phyloP scores from a whole-genome alignment of 1,139 yeast species.

The Pichia sp. region DNA sequence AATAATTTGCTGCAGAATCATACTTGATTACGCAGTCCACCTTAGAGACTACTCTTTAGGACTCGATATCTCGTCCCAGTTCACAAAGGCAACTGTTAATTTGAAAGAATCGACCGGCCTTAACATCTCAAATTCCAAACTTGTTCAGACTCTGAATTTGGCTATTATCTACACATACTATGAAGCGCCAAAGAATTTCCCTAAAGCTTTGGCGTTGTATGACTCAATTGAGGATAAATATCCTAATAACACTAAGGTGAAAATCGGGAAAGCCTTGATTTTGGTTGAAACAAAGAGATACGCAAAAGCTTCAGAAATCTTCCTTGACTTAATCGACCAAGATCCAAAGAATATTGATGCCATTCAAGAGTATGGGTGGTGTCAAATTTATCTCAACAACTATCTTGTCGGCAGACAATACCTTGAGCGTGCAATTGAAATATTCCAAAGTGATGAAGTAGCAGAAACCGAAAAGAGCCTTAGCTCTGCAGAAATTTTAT shows the following conservation, averaged over 20 bases:
- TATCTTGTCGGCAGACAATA: slow-evolving; percentile 52
- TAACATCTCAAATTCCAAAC: slow-evolving; percentile 47
- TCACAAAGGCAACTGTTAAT: slow-evolving; percentile 53
- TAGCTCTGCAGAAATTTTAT: slow-evolving; percentile 11
- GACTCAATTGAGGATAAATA: slow-evolving; percentile 53
- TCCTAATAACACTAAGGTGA: slow-evolving; percentile 50
- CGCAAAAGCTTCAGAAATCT: slow-evolving; percentile 53
- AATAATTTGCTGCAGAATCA: slow-evolving; percentile 62
- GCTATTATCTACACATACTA: slow-evolving; percentile 78
- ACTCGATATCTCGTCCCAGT: slow-evolving; percentile 55
- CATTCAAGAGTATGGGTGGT: slow-evolving; percentile 73
- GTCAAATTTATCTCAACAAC: slow-evolving; percentile 54
- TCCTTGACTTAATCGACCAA: slow-evolving; percentile 35
- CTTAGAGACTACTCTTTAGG: slow-evolving; percentile 63
- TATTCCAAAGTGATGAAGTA: slow-evolving; percentile 10
- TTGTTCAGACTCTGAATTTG: slow-evolving; percentile 58
- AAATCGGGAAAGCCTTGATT: slow-evolving; percentile 79
- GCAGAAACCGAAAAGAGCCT: background rate
- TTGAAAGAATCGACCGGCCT: slow-evolving; percentile 45
- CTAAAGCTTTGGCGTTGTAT: slow-evolving; percentile 68
- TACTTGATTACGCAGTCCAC: slow-evolving; percentile 57
- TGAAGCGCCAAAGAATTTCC: slow-evolving; percentile 86
- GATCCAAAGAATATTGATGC: slow-evolving; percentile 60
- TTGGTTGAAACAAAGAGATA: slow-evolving; percentile 61
- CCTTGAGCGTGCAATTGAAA: slow-evolving; percentile 17